Evolutionary conservation across 129 eudicot species (phyloP), one percentile per base, ranked within the genome.

Genomic region (Lactuca saligna): DNA sequence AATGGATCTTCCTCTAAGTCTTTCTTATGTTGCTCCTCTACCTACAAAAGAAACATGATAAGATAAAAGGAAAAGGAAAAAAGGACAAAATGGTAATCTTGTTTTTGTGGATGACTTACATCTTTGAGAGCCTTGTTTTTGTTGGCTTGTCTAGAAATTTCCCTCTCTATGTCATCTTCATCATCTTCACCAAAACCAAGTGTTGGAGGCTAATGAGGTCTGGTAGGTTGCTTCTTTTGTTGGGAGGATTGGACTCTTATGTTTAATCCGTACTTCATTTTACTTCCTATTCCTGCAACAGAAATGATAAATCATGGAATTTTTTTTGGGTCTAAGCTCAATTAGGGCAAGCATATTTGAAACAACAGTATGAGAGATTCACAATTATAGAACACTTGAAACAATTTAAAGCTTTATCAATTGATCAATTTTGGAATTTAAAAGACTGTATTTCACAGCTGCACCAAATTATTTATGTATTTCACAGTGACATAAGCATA

Each of bases 1-100:
- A 86, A 82, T 2, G 98, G 97, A 81, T 93, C 98, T 84, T 93
- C 98, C 73, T 85, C 95, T 69, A 93, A 72, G 5, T 95, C 92
- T 73, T 93, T 89, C 80, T 89, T 89, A 74, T 93, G 95, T 83
- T 86, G 96, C 79, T 93, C 96, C 79, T 93, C 97, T 64, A 87
- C 74, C 98, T 93, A 33, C 4, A 63, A 39, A 54, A 55, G 64
- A 53, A 7, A 39, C n/a, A 25, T 39, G 51, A 11, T 25, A 33
- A 68, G n/a, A 17, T 60, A 57, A 37, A n/a, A 41, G 20, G 10
- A 44, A 37, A 39, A 70, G 10, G 17, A 16, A 37, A 20, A 20
- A 20, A 20, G 20, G 20, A 0, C 8, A 66, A 16, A 5, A 9
- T 42, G 42, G n/a, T 32, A 11, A 42, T 31, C 10, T 15, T 14